phyloP scores from a whole-genome alignment of 1,284 basidiomycete genomes.

The Cutaneotrichosporon sp. region DNA sequence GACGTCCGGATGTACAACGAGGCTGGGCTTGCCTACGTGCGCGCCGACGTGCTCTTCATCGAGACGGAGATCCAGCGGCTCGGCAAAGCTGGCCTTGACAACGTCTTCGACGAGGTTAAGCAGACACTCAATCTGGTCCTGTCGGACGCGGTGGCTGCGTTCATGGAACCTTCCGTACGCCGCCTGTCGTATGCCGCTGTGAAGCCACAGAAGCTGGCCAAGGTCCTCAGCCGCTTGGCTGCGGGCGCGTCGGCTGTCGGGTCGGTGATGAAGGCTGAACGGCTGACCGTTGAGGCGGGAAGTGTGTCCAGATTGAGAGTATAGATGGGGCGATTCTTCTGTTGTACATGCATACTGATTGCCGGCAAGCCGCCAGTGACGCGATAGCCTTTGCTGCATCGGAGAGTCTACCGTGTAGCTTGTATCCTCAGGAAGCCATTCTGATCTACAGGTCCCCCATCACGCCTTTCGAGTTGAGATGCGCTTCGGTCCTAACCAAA shows the following conservation, averaged over 20 bases:
- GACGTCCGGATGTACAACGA: slow-evolving; percentile 82
- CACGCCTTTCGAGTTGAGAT: too few species aligned
- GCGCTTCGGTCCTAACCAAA: too few species aligned
- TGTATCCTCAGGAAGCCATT: too few species aligned
- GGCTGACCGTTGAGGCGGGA: slow-evolving; percentile 72
- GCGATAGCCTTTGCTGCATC: too few species aligned
- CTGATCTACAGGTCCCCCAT: too few species aligned
- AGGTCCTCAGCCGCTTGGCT: slow-evolving; percentile 70
- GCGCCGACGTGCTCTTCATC: slow-evolving; percentile 77
- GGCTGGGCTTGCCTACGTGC: slow-evolving; percentile 73
- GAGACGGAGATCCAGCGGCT: slow-evolving; percentile 72
- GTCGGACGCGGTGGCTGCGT: slow-evolving; percentile 68
- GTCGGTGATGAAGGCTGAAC: slow-evolving; percentile 55
- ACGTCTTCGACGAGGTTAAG: slow-evolving; percentile 76
- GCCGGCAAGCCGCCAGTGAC: too few species aligned
- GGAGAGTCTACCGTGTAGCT: too few species aligned
- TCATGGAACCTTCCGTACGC: slow-evolving; percentile 67
- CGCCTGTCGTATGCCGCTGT: slow-evolving; percentile 67
- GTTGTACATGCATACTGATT: slow-evolving; percentile 1
- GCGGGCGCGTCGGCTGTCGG: slow-evolving; percentile 45
- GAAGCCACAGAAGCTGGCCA: slow-evolving; percentile 67
- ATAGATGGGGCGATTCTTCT: background rate
- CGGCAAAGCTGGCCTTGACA: slow-evolving; percentile 62
- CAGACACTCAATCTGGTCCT: slow-evolving; percentile 63
- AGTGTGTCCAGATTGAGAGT: slow-evolving; percentile 39